Conservation (phyloP, 2,329 filamentous ascomycete species). For the Colletotrichum tropicicola region DNA sequence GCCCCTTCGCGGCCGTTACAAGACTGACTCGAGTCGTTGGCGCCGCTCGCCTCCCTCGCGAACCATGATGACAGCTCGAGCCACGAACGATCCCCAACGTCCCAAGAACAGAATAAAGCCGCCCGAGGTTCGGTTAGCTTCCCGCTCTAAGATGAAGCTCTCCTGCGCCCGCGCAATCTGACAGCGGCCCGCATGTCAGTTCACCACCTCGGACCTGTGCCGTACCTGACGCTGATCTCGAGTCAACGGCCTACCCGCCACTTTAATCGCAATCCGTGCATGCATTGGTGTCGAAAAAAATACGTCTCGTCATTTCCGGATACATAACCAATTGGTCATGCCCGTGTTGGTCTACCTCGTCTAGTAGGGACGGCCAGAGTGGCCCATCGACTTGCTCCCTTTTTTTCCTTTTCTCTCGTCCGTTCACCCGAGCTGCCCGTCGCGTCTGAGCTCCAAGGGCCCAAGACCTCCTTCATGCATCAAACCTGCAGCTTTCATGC, state of each 20-base stretch:
- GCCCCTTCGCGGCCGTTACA: neutral
- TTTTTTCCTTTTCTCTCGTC: constrained; percentile 7
- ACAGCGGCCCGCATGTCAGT: constrained; percentile 18
- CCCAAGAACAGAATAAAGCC: neutral
- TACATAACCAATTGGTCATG: neutral
- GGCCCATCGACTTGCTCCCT: neutral
- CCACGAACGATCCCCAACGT: neutral
- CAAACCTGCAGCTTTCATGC: constrained; percentile 12
- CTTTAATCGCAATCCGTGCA: neutral
- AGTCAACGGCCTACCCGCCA: neutral
- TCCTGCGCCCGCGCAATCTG: neutral
- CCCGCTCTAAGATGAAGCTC: neutral
- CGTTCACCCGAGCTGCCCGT: constrained; percentile 19
- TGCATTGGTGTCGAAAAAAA: neutral
- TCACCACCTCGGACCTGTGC: neutral
- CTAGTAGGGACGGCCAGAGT: constrained; percentile 1
- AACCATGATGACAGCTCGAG: constrained; percentile 2
- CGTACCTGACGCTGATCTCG: neutral
- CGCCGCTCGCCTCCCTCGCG: too few relatives aligned
- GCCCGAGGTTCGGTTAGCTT: neutral
- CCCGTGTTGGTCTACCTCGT: constrained; percentile 9
- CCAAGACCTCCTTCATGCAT: constrained; percentile 24
- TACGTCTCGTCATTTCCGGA: constrained; percentile 8
- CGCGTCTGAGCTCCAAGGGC: constrained; percentile 23
- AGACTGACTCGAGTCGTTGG: neutral